Evolutionary conservation across 2,329 filamentous ascomycete genomes (phyloP).

Genomic region (Teratosphaeria zuluensis): DNA sequence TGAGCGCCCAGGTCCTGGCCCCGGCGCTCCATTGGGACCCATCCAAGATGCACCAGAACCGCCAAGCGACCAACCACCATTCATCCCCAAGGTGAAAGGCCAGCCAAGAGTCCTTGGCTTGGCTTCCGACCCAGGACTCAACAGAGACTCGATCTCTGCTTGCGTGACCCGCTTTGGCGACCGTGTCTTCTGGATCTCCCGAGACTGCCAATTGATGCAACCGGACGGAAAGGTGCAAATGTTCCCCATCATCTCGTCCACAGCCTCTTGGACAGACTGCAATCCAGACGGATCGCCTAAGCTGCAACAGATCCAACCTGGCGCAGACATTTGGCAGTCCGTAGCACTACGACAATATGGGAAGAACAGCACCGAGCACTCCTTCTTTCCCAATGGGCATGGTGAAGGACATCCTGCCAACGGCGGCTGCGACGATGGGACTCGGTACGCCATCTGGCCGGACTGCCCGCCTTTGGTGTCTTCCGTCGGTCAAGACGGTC

Average conservation of each 20-base stretch:
- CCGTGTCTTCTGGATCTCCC: background rate
- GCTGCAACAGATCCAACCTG: background rate
- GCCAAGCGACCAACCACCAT: background rate
- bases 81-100: background rate
- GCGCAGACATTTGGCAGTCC: background rate
- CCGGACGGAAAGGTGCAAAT: background rate
- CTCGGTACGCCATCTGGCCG: constrained; percentile 1
- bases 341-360: background rate
- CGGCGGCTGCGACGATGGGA: constrained; percentile 1
- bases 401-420: background rate
- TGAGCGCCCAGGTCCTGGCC: background rate
- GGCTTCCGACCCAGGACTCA: background rate
- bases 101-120: background rate
- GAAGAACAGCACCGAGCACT: background rate
- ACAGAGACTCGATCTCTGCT: constrained; percentile 1
- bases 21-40: background rate
- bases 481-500: background rate
- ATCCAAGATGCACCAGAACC: background rate
- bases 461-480: background rate
- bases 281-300: background rate
- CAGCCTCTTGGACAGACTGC: constrained; percentile 1
- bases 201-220: background rate
- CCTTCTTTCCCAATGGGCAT: background rate
- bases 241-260: background rate
- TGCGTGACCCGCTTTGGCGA: background rate